Percentiles rank a stretch among this genome's conserved stretches.
Evolutionary conservation across 768 basidiomycete genomes (phyloP).

Genomic region (Dentipellis fragilis): DNA sequence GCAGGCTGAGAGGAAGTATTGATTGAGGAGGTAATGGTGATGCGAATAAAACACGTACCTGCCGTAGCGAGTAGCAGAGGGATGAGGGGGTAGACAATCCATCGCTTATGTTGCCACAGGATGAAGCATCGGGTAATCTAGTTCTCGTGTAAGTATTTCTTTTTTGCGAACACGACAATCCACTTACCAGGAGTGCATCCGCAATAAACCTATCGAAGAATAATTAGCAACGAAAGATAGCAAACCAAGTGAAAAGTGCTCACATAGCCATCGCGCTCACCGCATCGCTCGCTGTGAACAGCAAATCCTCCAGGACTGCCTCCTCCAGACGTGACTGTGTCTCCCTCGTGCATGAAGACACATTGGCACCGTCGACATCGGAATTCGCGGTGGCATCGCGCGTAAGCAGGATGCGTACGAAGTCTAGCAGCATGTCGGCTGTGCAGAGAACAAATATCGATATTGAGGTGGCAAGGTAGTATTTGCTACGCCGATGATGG

Average conservation of each 20-base stretch:
- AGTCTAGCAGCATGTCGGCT: not conserved
- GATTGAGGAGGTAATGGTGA: too few relatives aligned
- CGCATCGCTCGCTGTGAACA: too few relatives aligned
- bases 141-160: too few relatives aligned
- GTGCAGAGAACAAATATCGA: not conserved
- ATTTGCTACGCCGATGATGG: not conserved
- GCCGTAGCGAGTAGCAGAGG: too few relatives aligned
- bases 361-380: not conserved
- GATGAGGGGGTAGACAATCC: too few relatives aligned
- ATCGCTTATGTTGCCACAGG: too few relatives aligned
- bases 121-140: too few relatives aligned
- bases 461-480: not conserved
- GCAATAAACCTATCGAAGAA: too few relatives aligned
- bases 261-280: not conserved
- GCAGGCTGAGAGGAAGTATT: too few relatives aligned
- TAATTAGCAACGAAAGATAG: not conserved
- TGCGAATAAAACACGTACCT: too few relatives aligned
- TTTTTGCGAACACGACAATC: too few relatives aligned
- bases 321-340: not conserved
- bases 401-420: not conserved
- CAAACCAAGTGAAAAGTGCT: not conserved
- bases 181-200: too few relatives aligned
- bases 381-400: not conserved
- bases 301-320: not conserved
- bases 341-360: not conserved